Conservation (phyloP, 2,329 filamentous ascomycete species). For the Aspergillus quadricinctus region DNA sequence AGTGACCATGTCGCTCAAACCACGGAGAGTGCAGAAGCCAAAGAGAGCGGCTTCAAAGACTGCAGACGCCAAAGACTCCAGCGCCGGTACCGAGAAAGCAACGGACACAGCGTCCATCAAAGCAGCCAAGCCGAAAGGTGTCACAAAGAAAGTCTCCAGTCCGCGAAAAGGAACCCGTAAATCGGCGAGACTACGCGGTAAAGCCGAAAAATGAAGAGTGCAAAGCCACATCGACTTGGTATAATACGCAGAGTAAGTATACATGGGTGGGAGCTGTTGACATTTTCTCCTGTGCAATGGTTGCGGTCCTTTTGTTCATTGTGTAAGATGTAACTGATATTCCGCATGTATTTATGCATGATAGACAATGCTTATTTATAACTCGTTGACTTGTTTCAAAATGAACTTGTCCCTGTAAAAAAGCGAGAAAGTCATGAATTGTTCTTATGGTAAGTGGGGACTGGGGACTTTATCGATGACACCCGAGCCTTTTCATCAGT, state of each 20-base stretch:
- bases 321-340: too few relatives aligned
- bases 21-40: neutral
- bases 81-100: neutral
- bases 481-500: neutral
- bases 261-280: neutral
- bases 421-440: neutral
- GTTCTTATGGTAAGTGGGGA: neutral
- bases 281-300: neutral
- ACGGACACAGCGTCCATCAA: neutral
- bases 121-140: neutral
- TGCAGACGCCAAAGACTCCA: neutral
- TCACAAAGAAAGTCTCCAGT: neutral
- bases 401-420: neutral
- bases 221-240: neutral
- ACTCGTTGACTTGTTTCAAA: neutral
- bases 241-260: neutral
- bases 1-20: slow-evolving; percentile 7
- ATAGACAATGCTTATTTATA: neutral
- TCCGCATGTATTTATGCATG: neutral
- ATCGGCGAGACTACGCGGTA: neutral
- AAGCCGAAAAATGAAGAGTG: neutral
- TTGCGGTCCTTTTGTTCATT: neutral
- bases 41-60: neutral
- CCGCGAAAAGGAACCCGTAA: neutral
- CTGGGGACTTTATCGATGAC: neutral